These are phyloP conservation scores for Stephania cephalantha DNA, from an alignment of 164 flowering plant species.

Conservation along the genomic window DNA sequence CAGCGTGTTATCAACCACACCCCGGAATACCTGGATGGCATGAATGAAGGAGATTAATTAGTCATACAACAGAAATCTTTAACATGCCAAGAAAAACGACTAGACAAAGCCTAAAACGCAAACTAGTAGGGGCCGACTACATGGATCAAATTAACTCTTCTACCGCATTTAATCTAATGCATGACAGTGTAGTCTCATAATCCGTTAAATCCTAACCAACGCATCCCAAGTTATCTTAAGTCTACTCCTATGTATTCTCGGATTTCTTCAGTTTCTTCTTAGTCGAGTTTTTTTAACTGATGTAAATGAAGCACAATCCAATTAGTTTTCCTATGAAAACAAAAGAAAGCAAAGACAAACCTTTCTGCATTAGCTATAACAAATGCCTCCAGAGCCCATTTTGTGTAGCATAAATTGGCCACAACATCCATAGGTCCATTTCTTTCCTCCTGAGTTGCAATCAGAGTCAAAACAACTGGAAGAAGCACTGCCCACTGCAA, in stretches of 20 bases:
- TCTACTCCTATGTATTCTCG: too few relatives aligned
- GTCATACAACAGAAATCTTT: neutral
- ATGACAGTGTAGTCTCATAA: too few relatives aligned
- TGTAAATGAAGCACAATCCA: too few relatives aligned
- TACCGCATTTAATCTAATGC: too few relatives aligned
- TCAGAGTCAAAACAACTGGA: constrained; percentile 90
- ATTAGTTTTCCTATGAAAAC: neutral
- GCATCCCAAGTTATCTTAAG: too few relatives aligned
- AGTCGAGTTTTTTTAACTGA: too few relatives aligned
- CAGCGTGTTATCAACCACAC: constrained; percentile 95
- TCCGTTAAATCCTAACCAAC: too few relatives aligned
- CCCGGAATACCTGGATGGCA: constrained; percentile 74
- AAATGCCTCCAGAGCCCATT: constrained; percentile 94
- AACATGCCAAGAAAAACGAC: too few relatives aligned
- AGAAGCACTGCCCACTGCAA: constrained; percentile 93
- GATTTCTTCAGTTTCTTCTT: too few relatives aligned
- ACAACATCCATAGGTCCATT: constrained; percentile 25
- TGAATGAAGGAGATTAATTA: neutral
- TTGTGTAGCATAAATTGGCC: constrained; percentile 60
- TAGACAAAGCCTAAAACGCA: too few relatives aligned
- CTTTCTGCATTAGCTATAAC: constrained; percentile 84
- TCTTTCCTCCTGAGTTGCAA: constrained; percentile 51
- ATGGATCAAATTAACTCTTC: too few relatives aligned
- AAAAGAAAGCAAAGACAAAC: constrained; percentile 25
- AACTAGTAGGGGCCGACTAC: too few relatives aligned